Evolutionary conservation across 305 asterid species (phyloP).

Genomic region (Fraxinus xanthoxyloides): DNA sequence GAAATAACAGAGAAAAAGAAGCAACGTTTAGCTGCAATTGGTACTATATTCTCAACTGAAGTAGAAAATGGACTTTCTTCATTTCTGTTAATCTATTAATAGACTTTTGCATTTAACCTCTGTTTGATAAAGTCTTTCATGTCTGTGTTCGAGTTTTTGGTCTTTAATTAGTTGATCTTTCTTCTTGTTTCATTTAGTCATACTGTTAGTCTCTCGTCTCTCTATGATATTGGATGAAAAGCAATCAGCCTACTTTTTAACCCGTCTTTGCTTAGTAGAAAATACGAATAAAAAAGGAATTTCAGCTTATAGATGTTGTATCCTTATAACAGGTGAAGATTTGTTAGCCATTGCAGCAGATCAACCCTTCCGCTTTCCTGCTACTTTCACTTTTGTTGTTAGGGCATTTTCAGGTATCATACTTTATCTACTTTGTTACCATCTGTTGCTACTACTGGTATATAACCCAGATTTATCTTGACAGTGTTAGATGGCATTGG

Average conservation of each 20-base stretch:
- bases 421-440: not conserved
- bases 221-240: not conserved
- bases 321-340: conserved; percentile 75
- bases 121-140: not conserved
- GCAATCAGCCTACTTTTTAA: not conserved
- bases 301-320: not conserved
- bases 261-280: not conserved
- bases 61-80: not conserved
- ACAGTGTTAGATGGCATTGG: conserved; percentile 98
- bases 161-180: not conserved
- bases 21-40: conserved; percentile 96
- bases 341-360: conserved; percentile 87
- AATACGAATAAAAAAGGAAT: not conserved
- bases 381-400: conserved; percentile 96
- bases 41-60: conserved; percentile 20
- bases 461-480: conserved; percentile 18
- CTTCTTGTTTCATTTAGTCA: not conserved
- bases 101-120: not conserved
- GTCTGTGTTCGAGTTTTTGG: not conserved
- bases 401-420: conserved; percentile 81
- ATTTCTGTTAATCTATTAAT: not conserved
- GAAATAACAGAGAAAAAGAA: conserved; percentile 81
- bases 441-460: conserved; percentile 8
- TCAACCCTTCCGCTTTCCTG: conserved; percentile 98
- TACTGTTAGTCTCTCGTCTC: not conserved